A percentile compares a stretch with the other conserved stretches of the same genome.
Evolutionary conservation across 129 eudicot genomes (phyloP).

Genomic region (Cynara cardunculus): DNA sequence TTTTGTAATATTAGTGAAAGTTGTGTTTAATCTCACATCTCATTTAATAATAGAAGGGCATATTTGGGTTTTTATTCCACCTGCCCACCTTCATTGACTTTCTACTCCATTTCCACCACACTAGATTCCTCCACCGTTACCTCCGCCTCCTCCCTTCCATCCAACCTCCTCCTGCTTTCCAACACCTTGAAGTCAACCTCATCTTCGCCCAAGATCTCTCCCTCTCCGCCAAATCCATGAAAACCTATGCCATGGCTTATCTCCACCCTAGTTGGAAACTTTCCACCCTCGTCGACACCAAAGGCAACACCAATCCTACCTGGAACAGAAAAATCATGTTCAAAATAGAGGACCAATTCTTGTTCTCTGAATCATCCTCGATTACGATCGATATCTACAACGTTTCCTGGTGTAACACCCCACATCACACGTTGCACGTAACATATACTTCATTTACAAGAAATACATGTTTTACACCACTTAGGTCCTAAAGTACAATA

Average conservation of each 20-base stretch:
- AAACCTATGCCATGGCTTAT: slow-evolving; percentile 50
- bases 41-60: too few relatives aligned
- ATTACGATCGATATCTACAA: slow-evolving; percentile 30
- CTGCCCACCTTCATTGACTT: too few relatives aligned
- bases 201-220: slow-evolving; percentile 59
- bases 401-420: slow-evolving; percentile 25
- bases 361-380: slow-evolving; percentile 13
- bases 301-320: slow-evolving; percentile 38
- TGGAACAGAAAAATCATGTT: slow-evolving; percentile 63
- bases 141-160: neutral
- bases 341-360: slow-evolving; percentile 28
- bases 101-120: neutral
- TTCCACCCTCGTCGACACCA: slow-evolving; percentile 32
- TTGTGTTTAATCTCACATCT: too few relatives aligned
- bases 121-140: neutral
- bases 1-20: too few relatives aligned
- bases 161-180: slow-evolving; percentile 22
- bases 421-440: too few relatives aligned
- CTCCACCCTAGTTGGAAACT: slow-evolving; percentile 37
- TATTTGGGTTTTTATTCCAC: too few relatives aligned
- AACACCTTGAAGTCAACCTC: slow-evolving; percentile 44
- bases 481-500: too few relatives aligned
- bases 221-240: slow-evolving; percentile 32
- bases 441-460: too few relatives aligned
- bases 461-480: too few relatives aligned